Conservation (phyloP, 2,329 filamentous ascomycete species). For the Coleophoma eucalyptorum region DNA sequence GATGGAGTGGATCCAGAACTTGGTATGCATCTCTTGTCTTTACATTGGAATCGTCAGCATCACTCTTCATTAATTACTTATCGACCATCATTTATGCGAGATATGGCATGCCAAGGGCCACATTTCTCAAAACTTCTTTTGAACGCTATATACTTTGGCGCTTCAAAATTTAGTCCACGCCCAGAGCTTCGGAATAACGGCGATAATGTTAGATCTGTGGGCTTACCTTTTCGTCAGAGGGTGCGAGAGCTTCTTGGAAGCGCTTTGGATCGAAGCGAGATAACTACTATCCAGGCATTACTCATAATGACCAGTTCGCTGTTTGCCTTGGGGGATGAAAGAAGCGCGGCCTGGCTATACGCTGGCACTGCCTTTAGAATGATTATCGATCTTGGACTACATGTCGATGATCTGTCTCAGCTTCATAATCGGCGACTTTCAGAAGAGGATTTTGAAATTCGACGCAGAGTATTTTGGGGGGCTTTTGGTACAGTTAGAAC, state of each 20-base stretch:
- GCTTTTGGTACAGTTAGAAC: too few relatives aligned
- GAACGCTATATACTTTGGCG: constrained; percentile 30
- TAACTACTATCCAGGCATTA: constrained; percentile 51
- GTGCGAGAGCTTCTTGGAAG: constrained; percentile 41
- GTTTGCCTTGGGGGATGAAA: constrained; percentile 45
- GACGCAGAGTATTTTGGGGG: constrained; percentile 29
- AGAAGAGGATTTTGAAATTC: constrained; percentile 28
- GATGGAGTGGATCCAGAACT: constrained; percentile 49
- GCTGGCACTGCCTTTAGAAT: constrained; percentile 52
- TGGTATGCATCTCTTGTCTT: constrained; percentile 44
- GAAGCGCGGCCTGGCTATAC: constrained; percentile 53
- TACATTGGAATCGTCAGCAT: constrained; percentile 52
- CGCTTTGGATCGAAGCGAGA: constrained; percentile 42
- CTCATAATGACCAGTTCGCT: constrained; percentile 47
- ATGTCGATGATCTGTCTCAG: constrained; percentile 33
- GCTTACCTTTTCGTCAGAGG: constrained; percentile 24
- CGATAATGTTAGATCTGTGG: constrained; percentile 15
- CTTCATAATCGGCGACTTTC: neutral
- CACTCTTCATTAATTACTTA: constrained; percentile 45
- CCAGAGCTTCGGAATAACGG: constrained; percentile 16
- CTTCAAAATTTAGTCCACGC: constrained; percentile 23
- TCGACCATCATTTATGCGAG: constrained; percentile 47
- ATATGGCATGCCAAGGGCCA: constrained; percentile 28
- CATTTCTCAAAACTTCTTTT: constrained; percentile 33
- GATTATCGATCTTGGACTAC: constrained; percentile 51